phyloP scores from a whole-genome alignment of 202 grass and related monocot species.

The Dendrocalamus latiflorus region DNA sequence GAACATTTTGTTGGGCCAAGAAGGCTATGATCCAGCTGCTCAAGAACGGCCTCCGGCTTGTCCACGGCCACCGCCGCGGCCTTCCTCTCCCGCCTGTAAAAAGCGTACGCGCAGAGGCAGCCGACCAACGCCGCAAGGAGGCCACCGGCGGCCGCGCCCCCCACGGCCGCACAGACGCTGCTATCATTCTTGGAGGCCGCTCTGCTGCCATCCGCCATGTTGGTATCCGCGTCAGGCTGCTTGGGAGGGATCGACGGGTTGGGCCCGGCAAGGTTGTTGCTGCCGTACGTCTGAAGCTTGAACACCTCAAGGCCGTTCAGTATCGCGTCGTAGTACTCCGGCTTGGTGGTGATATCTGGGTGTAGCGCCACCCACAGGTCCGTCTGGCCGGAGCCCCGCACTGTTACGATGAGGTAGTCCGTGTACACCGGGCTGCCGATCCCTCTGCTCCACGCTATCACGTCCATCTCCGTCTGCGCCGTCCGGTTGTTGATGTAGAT shows the following conservation, averaged over 20 bases:
- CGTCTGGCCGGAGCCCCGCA: slow-evolving; percentile 20
- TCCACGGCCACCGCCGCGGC: neutral
- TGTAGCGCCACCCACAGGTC: slow-evolving; percentile 71
- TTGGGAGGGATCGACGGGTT: slow-evolving; percentile 22
- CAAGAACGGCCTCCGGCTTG: neutral
- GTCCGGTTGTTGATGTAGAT: slow-evolving; percentile 77
- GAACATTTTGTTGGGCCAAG: neutral
- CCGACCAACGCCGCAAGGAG: slow-evolving; percentile 15
- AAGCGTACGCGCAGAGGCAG: slow-evolving; percentile 17
- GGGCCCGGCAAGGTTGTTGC: slow-evolving; percentile 42
- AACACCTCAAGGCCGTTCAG: slow-evolving; percentile 91
- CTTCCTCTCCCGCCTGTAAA: slow-evolving; percentile 24
- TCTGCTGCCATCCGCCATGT: neutral
- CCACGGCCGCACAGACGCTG: neutral
- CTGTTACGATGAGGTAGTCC: slow-evolving; percentile 55
- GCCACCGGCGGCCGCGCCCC: slow-evolving; percentile 21
- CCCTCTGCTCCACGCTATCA: slow-evolving; percentile 35
- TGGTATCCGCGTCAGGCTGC: neutral
- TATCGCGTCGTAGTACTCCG: slow-evolving; percentile 57
- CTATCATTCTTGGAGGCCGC: neutral
- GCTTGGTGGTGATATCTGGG: slow-evolving; percentile 31
- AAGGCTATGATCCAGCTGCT: neutral
- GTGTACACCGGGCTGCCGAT: slow-evolving; percentile 26
- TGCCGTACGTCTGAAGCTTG: slow-evolving; percentile 40
- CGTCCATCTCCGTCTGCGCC: slow-evolving; percentile 39